These are phyloP conservation scores for Penicillium glabrum DNA, from an alignment of 2,329 filamentous ascomycete species.

Conservation along the genomic window DNA sequence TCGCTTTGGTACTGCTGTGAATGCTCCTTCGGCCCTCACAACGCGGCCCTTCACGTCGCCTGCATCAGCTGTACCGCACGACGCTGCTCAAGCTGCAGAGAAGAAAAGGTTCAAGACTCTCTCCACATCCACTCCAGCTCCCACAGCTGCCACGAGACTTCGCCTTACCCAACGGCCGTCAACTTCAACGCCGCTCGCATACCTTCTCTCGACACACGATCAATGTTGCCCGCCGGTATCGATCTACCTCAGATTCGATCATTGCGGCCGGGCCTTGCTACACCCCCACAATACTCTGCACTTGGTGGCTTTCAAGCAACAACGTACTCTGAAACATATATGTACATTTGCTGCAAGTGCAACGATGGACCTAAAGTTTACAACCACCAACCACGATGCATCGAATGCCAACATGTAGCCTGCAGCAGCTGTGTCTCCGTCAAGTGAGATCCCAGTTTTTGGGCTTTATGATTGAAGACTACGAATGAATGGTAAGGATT, in stretches of 20 bases:
- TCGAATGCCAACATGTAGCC: conserved; percentile 32
- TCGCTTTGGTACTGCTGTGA: conserved; percentile 36
- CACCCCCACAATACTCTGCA: neutral
- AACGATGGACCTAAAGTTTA: conserved; percentile 41
- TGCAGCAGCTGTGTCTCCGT: conserved; percentile 32
- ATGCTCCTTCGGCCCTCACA: conserved; percentile 35
- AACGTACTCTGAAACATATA: conserved; percentile 17
- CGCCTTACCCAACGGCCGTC: conserved; percentile 21
- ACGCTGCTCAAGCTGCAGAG: conserved; percentile 23
- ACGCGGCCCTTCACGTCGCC: conserved; percentile 20
- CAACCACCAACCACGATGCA: conserved; percentile 32
- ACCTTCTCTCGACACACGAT: conserved; percentile 2
- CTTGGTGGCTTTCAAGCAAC: conserved; percentile 3
- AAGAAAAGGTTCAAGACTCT: conserved; percentile 9
- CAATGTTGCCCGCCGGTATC: conserved; percentile 8
- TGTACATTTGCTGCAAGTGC: conserved; percentile 43
- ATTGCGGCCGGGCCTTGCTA: conserved; percentile 2
- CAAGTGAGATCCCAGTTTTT: conserved; percentile 22
- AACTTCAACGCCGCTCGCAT: neutral
- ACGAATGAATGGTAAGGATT: conserved; percentile 14
- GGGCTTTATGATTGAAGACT: neutral
- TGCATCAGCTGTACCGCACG: conserved; percentile 27
- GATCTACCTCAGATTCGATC: conserved; percentile 15
- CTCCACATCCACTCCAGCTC: conserved; percentile 5
- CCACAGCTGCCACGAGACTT: conserved; percentile 11